Conservation (phyloP, 2,329 filamentous ascomycete genomes). For the Grosmannia huntii region DNA sequence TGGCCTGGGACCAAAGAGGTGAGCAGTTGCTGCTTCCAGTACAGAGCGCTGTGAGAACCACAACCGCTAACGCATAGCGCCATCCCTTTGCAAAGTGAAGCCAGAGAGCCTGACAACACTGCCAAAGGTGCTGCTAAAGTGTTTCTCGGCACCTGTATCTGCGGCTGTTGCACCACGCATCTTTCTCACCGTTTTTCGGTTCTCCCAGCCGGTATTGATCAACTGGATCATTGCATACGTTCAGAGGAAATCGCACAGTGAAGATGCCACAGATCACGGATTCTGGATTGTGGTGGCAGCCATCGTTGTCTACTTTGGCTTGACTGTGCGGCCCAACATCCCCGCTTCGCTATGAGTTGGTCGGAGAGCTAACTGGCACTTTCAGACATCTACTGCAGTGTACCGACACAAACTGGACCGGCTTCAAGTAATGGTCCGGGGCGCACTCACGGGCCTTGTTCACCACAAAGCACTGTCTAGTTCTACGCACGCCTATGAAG, state of each 20-base stretch:
- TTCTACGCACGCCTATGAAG: conserved; percentile 13
- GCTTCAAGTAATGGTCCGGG: conserved; percentile 13
- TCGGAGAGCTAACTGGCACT: not conserved
- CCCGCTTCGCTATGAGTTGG: not conserved
- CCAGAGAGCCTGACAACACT: conserved; percentile 17
- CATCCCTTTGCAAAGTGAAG: not conserved
- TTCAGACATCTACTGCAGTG: conserved; percentile 11
- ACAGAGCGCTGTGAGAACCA: not conserved
- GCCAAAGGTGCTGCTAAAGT: conserved; percentile 18
- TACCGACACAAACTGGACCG: conserved; percentile 14
- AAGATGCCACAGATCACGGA: conserved; percentile 6
- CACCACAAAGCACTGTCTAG: conserved; percentile 7
- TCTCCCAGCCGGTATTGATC: conserved; percentile 27
- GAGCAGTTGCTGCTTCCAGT: not conserved
- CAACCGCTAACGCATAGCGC: not conserved
- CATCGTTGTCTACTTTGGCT: conserved; percentile 21
- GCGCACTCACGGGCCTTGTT: conserved; percentile 13
- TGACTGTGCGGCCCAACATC: conserved; percentile 19
- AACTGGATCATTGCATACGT: conserved; percentile 21
- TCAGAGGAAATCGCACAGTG: not conserved
- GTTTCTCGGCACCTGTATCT: conserved; percentile 18
- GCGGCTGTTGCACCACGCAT: conserved; percentile 22
- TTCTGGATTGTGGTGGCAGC: conserved; percentile 21
- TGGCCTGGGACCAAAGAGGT: conserved; percentile 18
- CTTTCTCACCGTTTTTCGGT: conserved; percentile 25